Evolutionary conservation across 495 filamentous ascomycete species (phyloP), one percentile per base, ranked within the genome.

Genomic region (Geopyxis carbonaria): DNA sequence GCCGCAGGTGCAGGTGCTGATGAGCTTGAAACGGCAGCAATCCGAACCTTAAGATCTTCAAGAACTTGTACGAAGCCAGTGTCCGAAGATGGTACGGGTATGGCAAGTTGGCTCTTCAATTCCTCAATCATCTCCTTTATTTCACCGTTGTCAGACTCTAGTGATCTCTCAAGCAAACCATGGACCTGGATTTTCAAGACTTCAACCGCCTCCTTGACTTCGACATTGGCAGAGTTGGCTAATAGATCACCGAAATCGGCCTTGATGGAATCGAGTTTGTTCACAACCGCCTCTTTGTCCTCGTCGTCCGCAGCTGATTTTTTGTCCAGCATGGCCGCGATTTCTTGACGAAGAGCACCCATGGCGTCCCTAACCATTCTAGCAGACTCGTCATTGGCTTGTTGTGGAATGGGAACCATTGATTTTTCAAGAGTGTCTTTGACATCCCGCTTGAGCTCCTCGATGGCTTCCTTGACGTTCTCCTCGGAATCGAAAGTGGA

Each of bases 181-280:
- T 49, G 40, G 11, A 53, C 39, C 21, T 45, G 45, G 10, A 43
- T 34, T 29, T 40, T 53, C 38, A 54, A 21, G 9, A 33, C 41
- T 36, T 67, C 61, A 11, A 80, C 55, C 3, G 64, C 66, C 37
- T 68, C 58, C 19, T 58, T 61, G 43, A 72, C 70, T 27, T 73
- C 69, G 35, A 68, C 66, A 20, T 78, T 58, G 42, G 72, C 73
- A 38, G 60, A 43, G 16, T 43, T 45, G 31, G 43, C 38, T 22
- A 53, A 21, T 23, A 54, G 44, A 19, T 40, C 50, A 14, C 34
- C 22, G 19, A 54, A 38, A 13, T 53, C 45, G 8, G 21, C 33
- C 33, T 38, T 53, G 25, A 54, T 18, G 8, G 40, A 31, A 23
- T 23, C 22, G 27, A 54, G 40, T 8, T 22, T 36, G 13, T 43